Evolutionary conservation across 2,329 filamentous ascomycete genomes (phyloP).

Genomic region (Trichoderma sp.): DNA sequence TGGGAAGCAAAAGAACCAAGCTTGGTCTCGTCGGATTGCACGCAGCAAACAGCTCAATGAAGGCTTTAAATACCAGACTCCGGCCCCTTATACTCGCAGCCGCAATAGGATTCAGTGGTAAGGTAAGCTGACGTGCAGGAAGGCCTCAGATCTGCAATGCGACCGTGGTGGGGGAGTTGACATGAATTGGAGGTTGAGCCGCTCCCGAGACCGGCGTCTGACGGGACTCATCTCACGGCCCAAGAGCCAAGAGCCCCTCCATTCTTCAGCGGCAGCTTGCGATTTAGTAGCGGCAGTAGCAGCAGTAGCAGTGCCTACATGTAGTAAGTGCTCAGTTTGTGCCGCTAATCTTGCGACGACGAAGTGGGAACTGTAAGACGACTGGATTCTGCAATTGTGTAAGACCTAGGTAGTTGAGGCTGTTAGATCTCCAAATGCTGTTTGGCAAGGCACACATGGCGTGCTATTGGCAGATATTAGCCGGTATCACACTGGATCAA

Average conservation of each 20-base stretch:
- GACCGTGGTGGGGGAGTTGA: neutral
- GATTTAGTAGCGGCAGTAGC: neutral
- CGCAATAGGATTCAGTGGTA: neutral
- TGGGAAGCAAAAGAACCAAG: neutral
- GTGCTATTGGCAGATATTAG: neutral
- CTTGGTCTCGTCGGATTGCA: neutral
- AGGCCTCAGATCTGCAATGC: neutral
- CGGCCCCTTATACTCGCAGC: neutral
- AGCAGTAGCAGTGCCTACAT: neutral
- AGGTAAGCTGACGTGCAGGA: constrained; percentile 12
- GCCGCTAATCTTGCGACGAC: neutral
- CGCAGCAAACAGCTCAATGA: neutral
- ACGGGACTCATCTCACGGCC: neutral
- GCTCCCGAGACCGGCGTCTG: constrained; percentile 23
- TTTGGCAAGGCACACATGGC: neutral
- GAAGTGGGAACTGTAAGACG: neutral
- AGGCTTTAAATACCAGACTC: neutral
- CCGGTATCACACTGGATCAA: neutral
- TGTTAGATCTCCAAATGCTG: neutral
- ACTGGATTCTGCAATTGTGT: neutral
- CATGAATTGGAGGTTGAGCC: neutral
- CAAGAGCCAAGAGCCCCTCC: neutral
- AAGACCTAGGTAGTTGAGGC: neutral
- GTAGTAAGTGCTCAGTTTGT: neutral
- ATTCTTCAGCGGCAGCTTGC: constrained; percentile 13